phyloP scores from a whole-genome alignment of 2,329 filamentous ascomycete species.

The Neonectria magnoliae region DNA sequence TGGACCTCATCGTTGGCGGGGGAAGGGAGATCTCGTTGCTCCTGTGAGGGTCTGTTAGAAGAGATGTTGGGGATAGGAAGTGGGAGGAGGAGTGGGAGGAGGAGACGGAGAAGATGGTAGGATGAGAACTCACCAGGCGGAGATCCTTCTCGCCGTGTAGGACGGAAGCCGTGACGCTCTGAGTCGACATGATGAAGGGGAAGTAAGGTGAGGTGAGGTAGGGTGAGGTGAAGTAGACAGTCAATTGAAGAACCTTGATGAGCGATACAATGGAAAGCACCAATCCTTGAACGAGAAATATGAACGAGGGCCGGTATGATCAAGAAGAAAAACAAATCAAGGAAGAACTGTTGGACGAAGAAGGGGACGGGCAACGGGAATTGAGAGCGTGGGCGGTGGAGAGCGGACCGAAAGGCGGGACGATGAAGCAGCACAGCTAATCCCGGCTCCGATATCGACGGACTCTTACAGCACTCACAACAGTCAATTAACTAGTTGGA shows the following conservation, averaged over 20 bases:
- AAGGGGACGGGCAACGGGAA: slow-evolving; percentile 1
- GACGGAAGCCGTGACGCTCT: slow-evolving; percentile 60
- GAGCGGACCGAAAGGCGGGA: neutral
- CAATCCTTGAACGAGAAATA: slow-evolving; percentile 1
- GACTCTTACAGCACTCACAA: neutral
- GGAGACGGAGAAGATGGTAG: neutral
- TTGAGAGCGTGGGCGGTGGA: neutral
- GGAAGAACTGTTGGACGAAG: slow-evolving; percentile 5
- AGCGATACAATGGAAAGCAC: neutral
- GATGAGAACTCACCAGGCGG: slow-evolving; percentile 54
- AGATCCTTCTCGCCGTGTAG: slow-evolving; percentile 64
- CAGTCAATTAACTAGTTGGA: neutral
- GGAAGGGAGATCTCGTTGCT: slow-evolving; percentile 63
- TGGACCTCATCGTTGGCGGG: slow-evolving; percentile 68
- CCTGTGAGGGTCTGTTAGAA: slow-evolving; percentile 49
- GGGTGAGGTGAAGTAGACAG: neutral
- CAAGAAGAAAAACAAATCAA: slow-evolving; percentile 13
- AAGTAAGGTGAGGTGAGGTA: neutral
- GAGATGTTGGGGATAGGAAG: neutral
- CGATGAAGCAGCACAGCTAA: slow-evolving; percentile 8
- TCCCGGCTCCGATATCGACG: slow-evolving; percentile 23
- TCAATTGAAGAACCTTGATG: slow-evolving; percentile 15
- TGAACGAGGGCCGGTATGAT: neutral
- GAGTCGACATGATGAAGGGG: slow-evolving; percentile 37
- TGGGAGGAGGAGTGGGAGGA: neutral